Evolutionary conservation across 176 grass and related monocot genomes (phyloP), one percentile per base, ranked within the genome.

Genomic region (Bromus sterilis): DNA sequence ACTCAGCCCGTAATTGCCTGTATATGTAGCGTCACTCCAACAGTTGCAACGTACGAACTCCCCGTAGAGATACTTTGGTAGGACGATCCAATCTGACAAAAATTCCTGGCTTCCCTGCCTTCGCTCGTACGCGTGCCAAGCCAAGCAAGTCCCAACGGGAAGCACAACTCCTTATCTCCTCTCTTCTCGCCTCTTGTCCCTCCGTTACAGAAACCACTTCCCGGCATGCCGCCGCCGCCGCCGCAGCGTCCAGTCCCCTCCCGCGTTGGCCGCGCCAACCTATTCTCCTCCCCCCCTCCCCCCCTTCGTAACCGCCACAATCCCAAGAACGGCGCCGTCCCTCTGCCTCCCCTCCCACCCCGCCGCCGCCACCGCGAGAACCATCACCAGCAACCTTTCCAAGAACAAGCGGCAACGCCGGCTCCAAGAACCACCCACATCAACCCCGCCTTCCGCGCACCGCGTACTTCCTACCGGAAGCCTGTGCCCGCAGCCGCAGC

Each of bases 391-490:
- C 81, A 24, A 32, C 69, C 68, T 82, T 34, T 61, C 62, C 36
- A 70, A 41, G 73, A 55, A 18, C 82, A 39, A 49, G 60, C 78
- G 2, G 39, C 40, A 15, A 21, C 14, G 21, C n/a, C 18, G 43
- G 15, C 61, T 32, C 77, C 31, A 18, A 82, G 76, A 78, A 44
- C 68, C 3, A 18, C 43, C 23, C 46, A 4, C 9, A 9, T 18
- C 69, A 85, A 34, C 1, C 74, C 90, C 11, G 92, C 95, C 49
- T 89, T 98, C 42, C 87, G 83, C 65, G 25, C 79, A 15, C n/a
- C 88, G 48, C 88, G 90, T 23, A 91, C 95, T 75, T 67, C 88
- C 53, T 98, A 98, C 71, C 91, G 88, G 43, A 98, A 94, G 69
- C 95, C 95, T 42, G 86, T 98, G 5, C 83, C 84, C 42, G 83